These are phyloP conservation scores for Cordyceps javanica DNA, from an alignment of 2,329 filamentous ascomycete species.

Conservation along the genomic window DNA sequence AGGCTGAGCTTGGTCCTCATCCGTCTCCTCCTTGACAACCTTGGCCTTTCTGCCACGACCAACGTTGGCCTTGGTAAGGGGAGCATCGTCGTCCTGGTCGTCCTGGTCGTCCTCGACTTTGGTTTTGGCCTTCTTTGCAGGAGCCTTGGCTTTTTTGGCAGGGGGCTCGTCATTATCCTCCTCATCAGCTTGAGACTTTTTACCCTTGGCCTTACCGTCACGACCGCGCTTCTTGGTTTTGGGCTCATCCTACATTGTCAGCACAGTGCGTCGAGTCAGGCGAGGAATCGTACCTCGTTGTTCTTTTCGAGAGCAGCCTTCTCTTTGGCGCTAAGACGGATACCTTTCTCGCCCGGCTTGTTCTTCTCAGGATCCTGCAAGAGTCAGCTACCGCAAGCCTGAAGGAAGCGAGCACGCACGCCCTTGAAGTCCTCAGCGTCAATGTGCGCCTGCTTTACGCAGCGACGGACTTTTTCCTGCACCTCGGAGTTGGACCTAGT, in stretches of 20 bases:
- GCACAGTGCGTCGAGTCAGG: neutral
- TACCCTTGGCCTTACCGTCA: conserved; percentile 14
- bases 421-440: conserved; percentile 83
- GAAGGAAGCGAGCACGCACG: conserved; percentile 41
- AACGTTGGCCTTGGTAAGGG: conserved; percentile 14
- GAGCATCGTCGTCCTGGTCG: conserved; percentile 12
- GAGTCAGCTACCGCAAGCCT: conserved; percentile 5
- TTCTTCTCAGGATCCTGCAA: conserved; percentile 69
- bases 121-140: conserved; percentile 24
- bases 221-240: conserved; percentile 29
- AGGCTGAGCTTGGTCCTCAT: conserved; percentile 17
- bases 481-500: conserved; percentile 47
- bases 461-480: conserved; percentile 67
- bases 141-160: conserved; percentile 27
- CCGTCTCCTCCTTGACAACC: conserved; percentile 13
- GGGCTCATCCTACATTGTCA: conserved; percentile 4
- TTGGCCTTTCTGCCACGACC: conserved; percentile 17
- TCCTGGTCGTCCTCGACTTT: conserved; percentile 18
- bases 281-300: neutral
- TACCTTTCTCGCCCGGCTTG: conserved; percentile 58
- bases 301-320: conserved; percentile 21
- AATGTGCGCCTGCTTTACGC: conserved; percentile 72
- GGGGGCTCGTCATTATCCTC: conserved; percentile 25
- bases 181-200: conserved; percentile 23
- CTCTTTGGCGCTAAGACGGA: conserved; percentile 41